These are phyloP conservation scores for Nannochloropsis salina DNA, from an alignment of 108 stramenopile genomes.

Conservation along the genomic window DNA sequence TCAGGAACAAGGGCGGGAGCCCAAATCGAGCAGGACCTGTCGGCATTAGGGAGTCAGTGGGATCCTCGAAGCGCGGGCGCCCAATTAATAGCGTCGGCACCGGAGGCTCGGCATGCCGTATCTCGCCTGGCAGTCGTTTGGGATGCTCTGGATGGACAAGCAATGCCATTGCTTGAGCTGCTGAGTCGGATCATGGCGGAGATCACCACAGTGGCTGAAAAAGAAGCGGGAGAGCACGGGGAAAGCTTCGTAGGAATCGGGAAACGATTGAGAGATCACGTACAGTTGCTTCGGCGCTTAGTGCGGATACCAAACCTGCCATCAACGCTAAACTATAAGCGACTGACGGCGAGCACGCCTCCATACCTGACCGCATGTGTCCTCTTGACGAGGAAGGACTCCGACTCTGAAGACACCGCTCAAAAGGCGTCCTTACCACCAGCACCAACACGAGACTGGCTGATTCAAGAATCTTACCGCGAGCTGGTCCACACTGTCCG, in stretches of 20 bases:
- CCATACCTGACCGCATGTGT: not conserved
- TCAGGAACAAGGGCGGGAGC: no score
- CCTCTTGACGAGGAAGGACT: not conserved
- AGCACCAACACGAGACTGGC: not conserved
- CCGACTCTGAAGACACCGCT: not conserved
- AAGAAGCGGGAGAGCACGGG: not conserved
- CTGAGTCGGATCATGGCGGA: conserved; percentile 19
- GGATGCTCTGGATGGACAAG: not conserved
- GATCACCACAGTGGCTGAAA: not conserved
- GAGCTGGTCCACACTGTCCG: not conserved
- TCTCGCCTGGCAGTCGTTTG: not conserved
- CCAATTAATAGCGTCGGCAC: not conserved
- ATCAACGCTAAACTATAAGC: not conserved
- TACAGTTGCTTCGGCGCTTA: not conserved
- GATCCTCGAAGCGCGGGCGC: not conserved
- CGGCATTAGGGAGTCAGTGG: not conserved
- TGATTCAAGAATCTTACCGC: not conserved
- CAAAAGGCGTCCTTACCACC: not conserved
- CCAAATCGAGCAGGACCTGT: not conserved
- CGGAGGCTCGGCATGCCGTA: not conserved
- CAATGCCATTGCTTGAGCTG: not conserved
- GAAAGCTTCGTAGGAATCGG: not conserved
- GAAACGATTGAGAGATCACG: conserved; percentile 15
- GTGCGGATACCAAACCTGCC: conserved; percentile 15
- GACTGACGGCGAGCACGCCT: not conserved